phyloP scores from a whole-genome alignment of 495 filamentous ascomycete genomes.

The Aspergillus cristatus region DNA sequence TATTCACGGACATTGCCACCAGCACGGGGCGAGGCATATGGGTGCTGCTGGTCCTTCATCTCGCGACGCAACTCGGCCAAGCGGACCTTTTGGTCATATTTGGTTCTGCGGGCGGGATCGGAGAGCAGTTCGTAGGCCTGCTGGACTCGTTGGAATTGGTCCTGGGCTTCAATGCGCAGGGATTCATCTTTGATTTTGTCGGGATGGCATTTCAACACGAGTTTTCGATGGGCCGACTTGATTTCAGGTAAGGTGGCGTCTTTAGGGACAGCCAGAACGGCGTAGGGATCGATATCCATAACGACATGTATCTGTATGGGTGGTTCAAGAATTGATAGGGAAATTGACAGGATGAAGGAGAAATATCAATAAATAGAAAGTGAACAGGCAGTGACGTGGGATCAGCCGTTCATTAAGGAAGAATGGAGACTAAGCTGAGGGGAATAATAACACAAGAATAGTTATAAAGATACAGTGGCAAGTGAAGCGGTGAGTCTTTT shows the following conservation, averaged over 20 bases:
- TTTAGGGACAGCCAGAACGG: constrained; percentile 63
- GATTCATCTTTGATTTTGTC: constrained; percentile 84
- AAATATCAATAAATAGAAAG: not conserved
- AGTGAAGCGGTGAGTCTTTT: too few relatives aligned
- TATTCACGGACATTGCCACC: constrained; percentile 29
- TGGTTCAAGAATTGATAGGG: constrained; percentile 1
- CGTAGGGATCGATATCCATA: constrained; percentile 74
- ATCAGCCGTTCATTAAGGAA: too few relatives aligned
- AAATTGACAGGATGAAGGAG: not conserved
- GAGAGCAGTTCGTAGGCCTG: constrained; percentile 86
- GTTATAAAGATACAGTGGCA: too few relatives aligned
- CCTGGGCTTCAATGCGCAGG: constrained; percentile 56
- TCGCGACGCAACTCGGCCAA: constrained; percentile 51
- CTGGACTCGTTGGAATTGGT: constrained; percentile 89
- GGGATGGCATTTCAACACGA: constrained; percentile 87
- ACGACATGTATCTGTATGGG: not conserved
- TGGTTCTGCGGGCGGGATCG: constrained; percentile 59
- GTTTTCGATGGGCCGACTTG: constrained; percentile 76
- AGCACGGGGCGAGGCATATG: constrained; percentile 13
- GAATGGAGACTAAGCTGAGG: too few relatives aligned
- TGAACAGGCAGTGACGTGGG: too few relatives aligned
- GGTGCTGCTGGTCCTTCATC: constrained; percentile 21
- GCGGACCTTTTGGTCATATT: constrained; percentile 69
- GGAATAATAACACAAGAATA: too few relatives aligned
- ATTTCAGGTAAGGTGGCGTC: constrained; percentile 67